Base-by-base conservation (phyloP, 768 basidiomycete genomes). In the Lanmaoa pseudosensibilis region DNA sequence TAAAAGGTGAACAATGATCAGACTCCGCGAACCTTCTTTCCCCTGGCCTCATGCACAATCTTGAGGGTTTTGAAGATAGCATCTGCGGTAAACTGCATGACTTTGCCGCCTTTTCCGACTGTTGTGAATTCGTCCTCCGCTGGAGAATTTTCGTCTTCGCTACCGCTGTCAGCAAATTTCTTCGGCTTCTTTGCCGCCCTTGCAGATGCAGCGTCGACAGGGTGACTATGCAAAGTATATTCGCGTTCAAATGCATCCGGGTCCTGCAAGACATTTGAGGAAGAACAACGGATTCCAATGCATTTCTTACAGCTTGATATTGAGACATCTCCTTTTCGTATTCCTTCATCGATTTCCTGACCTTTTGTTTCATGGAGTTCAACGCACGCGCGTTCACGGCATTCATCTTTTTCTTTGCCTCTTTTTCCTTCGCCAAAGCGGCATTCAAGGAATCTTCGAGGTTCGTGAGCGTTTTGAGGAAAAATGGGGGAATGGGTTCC, bases 281-380 rank as follows among this genome's bases (percentile, higher is more conserved):
- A 18, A 21, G 48, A 16, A 55, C 38, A 36, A 62, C 3, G 1
- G 19, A 19, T 23, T 27, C 32, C 8, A 30, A 19, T 15, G 40
- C 16, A 40, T 52, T 15, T 69, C 83, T 61, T 65, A 94, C 94
- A 70, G 83, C 80, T 67, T 89, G 87, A 75, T 86, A 98, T 56
- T 82, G 83, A 69, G 85, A 85, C 40, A 95, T 73, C 61, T 92
- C 88, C 12, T 72, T 73, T 75, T 98, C 97, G 69, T 92, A 83
- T 71, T 98, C 97, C 73, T 94, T 96, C 53, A 80, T 65, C 11
- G 88, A 82, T 77, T 95, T 98, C 77, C 90, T 95, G 53, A 98
- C 81, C 73, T 95, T 97, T 75, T 98, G 96, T 76, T 95, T 98
- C 87, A 98, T 90, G n/a, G 90, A 90, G 50, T 93, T 98, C 61